These are phyloP conservation scores for Aaosphaeria pasadenensis DNA, from an alignment of 2,329 filamentous ascomycete species.

Conservation along the genomic window DNA sequence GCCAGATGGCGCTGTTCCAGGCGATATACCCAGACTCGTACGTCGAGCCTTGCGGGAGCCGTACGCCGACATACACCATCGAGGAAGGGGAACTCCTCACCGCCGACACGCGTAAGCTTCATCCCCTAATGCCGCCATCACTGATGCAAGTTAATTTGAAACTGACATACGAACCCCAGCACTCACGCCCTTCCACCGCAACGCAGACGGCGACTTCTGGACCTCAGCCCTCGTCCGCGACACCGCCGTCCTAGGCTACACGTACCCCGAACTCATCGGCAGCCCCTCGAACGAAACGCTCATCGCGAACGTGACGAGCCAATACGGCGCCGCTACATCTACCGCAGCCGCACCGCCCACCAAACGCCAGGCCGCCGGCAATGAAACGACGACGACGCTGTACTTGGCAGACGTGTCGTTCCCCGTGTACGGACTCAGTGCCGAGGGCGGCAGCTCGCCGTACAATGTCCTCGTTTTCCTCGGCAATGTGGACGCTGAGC, in stretches of 20 bases:
- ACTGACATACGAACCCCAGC: neutral
- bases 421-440: neutral
- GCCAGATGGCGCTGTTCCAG: constrained; percentile 70
- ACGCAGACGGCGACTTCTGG: constrained; percentile 7
- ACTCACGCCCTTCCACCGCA: constrained; percentile 8
- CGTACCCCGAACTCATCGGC: constrained; percentile 6
- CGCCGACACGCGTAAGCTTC: neutral
- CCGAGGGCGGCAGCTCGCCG: neutral
- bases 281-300: constrained; percentile 2
- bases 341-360: neutral
- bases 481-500: neutral
- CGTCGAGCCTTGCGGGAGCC: constrained; percentile 46
- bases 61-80: constrained; percentile 27
- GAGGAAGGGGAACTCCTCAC: constrained; percentile 6
- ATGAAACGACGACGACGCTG: neutral
- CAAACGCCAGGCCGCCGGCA: neutral
- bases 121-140: no score
- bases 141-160: no score
- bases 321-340: neutral
- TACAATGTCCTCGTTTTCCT: constrained; percentile 3
- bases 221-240: constrained; percentile 3
- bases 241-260: constrained; percentile 6
- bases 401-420: neutral
- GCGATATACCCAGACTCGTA: constrained; percentile 65
- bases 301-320: neutral